Evolutionary conservation across 371 early-diverging fungal species (phyloP).

Genomic region (Caulochytrium protostelioides): DNA sequence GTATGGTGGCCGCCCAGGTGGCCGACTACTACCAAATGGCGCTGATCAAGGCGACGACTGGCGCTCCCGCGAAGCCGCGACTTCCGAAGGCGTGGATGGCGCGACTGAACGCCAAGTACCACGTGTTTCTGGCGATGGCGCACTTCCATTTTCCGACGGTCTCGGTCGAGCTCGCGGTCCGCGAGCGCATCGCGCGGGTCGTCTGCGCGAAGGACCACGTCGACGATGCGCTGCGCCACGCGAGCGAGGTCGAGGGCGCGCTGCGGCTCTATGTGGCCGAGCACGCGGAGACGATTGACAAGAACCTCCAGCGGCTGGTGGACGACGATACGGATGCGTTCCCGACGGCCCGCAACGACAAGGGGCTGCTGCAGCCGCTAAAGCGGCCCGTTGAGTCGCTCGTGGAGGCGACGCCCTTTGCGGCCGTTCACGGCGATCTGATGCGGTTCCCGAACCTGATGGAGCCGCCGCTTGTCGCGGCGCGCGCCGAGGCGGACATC

Average conservation of each 20-base stretch:
- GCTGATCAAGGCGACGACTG: constrained; percentile 3
- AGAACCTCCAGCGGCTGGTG: background rate
- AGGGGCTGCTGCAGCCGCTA: constrained; percentile 11
- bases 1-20: constrained; percentile 19
- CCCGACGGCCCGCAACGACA: background rate
- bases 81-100: constrained; percentile 15
- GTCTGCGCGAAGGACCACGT: no score
- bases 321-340: background rate
- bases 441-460: constrained; percentile 12
- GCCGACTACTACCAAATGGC: constrained; percentile 21
- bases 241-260: no score
- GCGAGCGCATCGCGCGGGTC: background rate
- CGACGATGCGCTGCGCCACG: no score
- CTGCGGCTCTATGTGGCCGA: no score
- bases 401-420: constrained; percentile 9
- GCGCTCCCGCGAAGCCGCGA: constrained; percentile 1
- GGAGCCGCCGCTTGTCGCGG: no score
- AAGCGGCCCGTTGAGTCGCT: constrained; percentile 13
- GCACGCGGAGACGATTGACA: no score
- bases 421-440: constrained; percentile 6
- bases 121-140: constrained; percentile 20
- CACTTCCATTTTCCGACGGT: constrained; percentile 25
- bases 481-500: no score
- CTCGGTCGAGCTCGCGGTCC: background rate
- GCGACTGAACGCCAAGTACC: constrained; percentile 13